Base-by-base conservation (phyloP, 2,329 filamentous ascomycete genomes). In the Ophiosphaerella herpotricha region DNA sequence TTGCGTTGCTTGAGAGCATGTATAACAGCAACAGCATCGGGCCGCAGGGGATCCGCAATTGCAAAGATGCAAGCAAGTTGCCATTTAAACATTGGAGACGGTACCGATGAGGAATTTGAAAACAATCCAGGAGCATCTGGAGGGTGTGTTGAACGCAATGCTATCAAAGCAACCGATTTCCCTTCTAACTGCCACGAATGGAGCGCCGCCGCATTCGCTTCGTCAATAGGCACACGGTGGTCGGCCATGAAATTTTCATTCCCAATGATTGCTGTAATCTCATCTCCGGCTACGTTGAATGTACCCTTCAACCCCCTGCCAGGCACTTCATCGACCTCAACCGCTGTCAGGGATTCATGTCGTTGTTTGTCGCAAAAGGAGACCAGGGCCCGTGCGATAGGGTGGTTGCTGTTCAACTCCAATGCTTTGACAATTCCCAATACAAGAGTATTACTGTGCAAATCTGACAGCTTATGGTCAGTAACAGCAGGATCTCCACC, bases 1-100 rank as follows among this genome's bases (percentile, higher is more conserved):
- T 87, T 85, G 13, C 82, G 82, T 4, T 80, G 73, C 37, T 83
- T 81, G 0, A 96, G 82, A 1, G 85, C 79, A 6, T 75, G 72
- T 50, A 96, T 82, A 14, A 93, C 85, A 7, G 76, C 66, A 1
- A 76, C 73, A 0, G 91, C 86, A 72, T 95, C 90, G 0, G 84
- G 82, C 2, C 92, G 87, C 55, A 96, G 83, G 1, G 90, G 85
- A 60, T 97, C 92, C 0, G 91, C 86, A 41, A 93, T 87, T 39
- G 90, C 85, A 57, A 96, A 85, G 9, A 86, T 80, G 1, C 86
- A 85, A 0, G 80, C 77, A 5, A 94, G 78, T 2, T 57, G 55
- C 69, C 70, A 75, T n/a, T 68, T 32, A 24, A 43, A 16, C 24
- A 46, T 3, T 16, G n/a, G 41, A 24, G 31, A 39, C 26, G 11